Base-by-base conservation (phyloP, 1,284 basidiomycete species). In the Cutaneotrichosporon dermatis region DNA sequence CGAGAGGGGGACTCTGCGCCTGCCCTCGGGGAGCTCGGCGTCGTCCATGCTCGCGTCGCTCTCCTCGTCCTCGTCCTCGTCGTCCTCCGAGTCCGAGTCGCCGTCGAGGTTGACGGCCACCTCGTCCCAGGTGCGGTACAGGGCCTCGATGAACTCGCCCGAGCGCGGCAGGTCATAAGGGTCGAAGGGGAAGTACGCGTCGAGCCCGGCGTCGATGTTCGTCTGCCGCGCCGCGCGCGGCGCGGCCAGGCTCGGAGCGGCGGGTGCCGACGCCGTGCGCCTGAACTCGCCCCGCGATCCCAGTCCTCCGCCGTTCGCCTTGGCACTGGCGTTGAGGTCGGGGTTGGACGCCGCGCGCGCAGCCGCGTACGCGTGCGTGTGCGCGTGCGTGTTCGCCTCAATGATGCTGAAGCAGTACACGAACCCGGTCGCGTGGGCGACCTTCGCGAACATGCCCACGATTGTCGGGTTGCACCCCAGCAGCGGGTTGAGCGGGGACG, bases 141-240 rank as follows among this genome's bases (percentile, higher is more conserved):
- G 76, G 7, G 68, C 66, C 46, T 83, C 79, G 60, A 84, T 76
- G 64, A 75, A 83, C 39, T 63, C 61, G 33, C 74, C 73, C 1
- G 79, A 82, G 43, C 78, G 72, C 3, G 90, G 89, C 2, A 99
- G 84, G 66, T 88, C 90, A 80, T 92, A 99, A 1, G 96, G 96
- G 75, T 99, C 96, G 74, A 99, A 99, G 0, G 96, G 96, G 81
- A 99, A 99, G 81, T 98, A 99, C 11, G 87, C 87, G 73, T 94
- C 92, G 51, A 98, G 82, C 60, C 93, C 90, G 6, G 85, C 81
- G 59, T 87, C 85, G 62, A 84, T 77, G 51, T 77, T 74, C 33
- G 64, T 55, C 59, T 78, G 75, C 36, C 76, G 65, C 4, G 74
- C 73, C 39, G 67, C 59, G 9, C 71, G 64, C n/a, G 76, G 72